Evolutionary conservation across 1,284 basidiomycete genomes (phyloP).

Genomic region (Bjerkandera adusta): DNA sequence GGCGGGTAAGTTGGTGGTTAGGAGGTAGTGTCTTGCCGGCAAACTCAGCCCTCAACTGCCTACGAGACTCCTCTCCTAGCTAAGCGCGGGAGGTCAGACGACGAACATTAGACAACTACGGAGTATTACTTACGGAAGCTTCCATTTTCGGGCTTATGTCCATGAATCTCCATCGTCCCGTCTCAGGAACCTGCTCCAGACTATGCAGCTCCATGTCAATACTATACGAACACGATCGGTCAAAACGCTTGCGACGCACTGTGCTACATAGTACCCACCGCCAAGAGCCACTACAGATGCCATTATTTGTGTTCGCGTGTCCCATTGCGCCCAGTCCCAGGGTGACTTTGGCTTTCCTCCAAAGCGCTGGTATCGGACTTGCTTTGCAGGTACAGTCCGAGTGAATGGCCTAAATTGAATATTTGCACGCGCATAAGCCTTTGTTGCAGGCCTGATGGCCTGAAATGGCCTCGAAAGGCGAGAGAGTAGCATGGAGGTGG

Average conservation of each 20-base stretch:
- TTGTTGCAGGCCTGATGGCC: no score
- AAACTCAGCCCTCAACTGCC: conserved; percentile 56
- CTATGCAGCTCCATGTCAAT: conserved; percentile 36
- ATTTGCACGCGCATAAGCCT: no score
- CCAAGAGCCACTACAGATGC: conserved; percentile 35
- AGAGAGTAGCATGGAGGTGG: no score
- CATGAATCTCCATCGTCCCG: conserved; percentile 85
- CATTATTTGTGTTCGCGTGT: conserved; percentile 13
- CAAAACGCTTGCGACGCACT: conserved; percentile 41
- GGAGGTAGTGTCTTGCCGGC: conserved; percentile 61
- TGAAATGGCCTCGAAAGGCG: no score
- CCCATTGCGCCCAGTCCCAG: neutral
- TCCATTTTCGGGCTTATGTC: conserved; percentile 65
- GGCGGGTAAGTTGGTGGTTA: conserved; percentile 61
- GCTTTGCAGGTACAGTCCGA: neutral
- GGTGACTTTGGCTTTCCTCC: neutral
- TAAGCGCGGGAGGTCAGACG: conserved; percentile 18
- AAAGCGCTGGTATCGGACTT: neutral
- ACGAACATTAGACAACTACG: neutral
- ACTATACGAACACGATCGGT: neutral
- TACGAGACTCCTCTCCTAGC: conserved; percentile 51
- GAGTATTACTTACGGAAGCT: conserved; percentile 41
- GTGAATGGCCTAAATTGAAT: no score
- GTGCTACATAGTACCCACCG: conserved; percentile 53
- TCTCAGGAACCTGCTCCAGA: conserved; percentile 79